Evolutionary conservation across 306 rosid genomes (phyloP), one percentile per base, ranked within the genome.

Genomic region (Quercus bicolor): DNA sequence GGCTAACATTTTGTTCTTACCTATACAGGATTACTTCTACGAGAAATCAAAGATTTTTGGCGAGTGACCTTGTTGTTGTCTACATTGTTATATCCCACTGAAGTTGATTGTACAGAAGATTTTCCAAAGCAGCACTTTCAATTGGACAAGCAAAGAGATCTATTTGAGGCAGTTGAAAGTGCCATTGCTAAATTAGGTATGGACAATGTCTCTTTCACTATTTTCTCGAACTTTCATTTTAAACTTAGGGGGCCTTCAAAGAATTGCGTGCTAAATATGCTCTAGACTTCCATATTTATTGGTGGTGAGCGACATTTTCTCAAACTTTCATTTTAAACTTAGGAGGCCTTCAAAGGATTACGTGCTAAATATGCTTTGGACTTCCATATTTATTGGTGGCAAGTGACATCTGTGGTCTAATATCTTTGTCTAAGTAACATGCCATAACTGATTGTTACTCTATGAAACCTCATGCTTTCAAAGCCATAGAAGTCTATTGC

Each of bases 41-140:
- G 89, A 78, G 94, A 95, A 85, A 81, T 93, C 52, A 93, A 59
- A 87, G 92, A 86, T 56, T 91, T 87, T 79, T 92, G 98, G 98
- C 89, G 91, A 81, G 97, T 87, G 74, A 89, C 97, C 48, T 76
- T 95, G 79, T 79, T 92, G 85, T 77, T 95, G 80, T 88, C 98
- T 53, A 81, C 88, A 21, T 31, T 91, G 48, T 75, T 91, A 77
- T 82, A 91, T 87, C 86, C 91, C 74, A 64, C 80, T 28, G 72
- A 86, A 78, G 56, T 78, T 3, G 78, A 74, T 61, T 77, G 74
- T 24, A 72, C 81, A 9, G 82, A 87, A 68, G 93, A 89, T 69
- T 51, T 78, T 75, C 21, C 62, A 55, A 73, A 57, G 79, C 77
- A 75, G 70, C 34, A 79, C 51, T 86, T 76, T 29, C 87, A 86